phyloP scores from a whole-genome alignment of 441 rosid species.

The Corymbia calophylla region DNA sequence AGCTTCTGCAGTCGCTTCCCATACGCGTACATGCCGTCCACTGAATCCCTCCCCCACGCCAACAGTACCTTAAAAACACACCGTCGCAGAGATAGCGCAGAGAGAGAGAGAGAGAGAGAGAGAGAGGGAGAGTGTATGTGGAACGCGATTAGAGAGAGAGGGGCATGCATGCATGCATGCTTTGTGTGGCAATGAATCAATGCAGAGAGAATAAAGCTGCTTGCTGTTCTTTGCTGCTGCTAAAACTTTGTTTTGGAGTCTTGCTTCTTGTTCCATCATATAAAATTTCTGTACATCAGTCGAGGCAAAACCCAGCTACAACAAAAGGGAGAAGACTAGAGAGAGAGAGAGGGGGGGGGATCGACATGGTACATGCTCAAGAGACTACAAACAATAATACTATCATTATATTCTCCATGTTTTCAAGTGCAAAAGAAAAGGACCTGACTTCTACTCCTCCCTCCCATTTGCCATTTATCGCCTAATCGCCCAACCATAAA shows the following conservation, averaged over 20 bases:
- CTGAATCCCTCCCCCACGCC: background rate
- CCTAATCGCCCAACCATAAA: conserved; percentile 17
- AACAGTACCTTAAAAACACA: conserved; percentile 15
- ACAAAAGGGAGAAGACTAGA: background rate
- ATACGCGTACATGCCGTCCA: background rate
- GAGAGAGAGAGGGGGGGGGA: background rate
- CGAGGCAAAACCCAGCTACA: conserved; percentile 12
- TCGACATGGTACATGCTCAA: background rate
- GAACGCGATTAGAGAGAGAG: background rate
- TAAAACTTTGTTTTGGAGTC: conserved; percentile 14
- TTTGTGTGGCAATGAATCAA: background rate
- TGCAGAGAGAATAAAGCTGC: conserved; percentile 27
- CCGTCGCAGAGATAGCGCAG: background rate
- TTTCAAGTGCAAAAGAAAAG: background rate
- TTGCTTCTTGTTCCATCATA: conserved; percentile 21
- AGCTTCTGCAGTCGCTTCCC: background rate
- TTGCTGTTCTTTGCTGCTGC: background rate
- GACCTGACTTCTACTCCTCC: background rate
- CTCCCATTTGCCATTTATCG: conserved; percentile 2
- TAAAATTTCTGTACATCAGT: conserved; percentile 16
- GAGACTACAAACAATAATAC: background rate
- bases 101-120: background rate
- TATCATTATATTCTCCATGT: background rate
- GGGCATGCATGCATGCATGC: background rate
- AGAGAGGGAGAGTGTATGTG: background rate